Conservation (phyloP, 2,329 filamentous ascomycete species). For the Colletotrichum ledebouriae region DNA sequence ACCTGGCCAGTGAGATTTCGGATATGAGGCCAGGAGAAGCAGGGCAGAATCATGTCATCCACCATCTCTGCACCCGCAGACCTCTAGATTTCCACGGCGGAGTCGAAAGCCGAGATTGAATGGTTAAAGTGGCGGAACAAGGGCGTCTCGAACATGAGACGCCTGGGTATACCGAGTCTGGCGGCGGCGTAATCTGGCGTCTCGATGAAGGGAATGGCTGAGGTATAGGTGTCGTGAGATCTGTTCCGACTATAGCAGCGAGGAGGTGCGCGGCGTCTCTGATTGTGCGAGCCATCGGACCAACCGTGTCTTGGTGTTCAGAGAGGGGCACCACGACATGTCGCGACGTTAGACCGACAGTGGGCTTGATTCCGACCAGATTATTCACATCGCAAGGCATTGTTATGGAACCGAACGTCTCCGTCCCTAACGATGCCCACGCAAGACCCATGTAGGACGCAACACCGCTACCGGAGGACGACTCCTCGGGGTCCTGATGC, state of each 20-base stretch:
- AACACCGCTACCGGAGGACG: constrained; percentile 74
- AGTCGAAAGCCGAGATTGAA: constrained; percentile 65
- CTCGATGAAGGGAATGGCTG: constrained; percentile 63
- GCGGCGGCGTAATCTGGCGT: constrained; percentile 73
- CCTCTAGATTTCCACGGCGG: constrained; percentile 60
- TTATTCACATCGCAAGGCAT: constrained; percentile 68
- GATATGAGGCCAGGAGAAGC: constrained; percentile 49
- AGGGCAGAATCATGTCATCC: constrained; percentile 66
- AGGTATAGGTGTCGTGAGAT: constrained; percentile 75
- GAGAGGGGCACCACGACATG: constrained; percentile 76
- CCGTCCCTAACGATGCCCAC: constrained; percentile 56
- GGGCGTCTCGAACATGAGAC: constrained; percentile 55
- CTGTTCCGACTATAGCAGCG: constrained; percentile 72
- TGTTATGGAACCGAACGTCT: constrained; percentile 75
- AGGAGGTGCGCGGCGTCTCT: constrained; percentile 74
- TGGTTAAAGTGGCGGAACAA: constrained; percentile 7
- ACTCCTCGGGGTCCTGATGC: constrained; percentile 72
- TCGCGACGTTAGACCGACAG: constrained; percentile 74
- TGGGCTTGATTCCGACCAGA: constrained; percentile 77
- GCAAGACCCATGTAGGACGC: constrained; percentile 67
- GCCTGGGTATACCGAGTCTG: constrained; percentile 74
- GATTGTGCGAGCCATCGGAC: constrained; percentile 74
- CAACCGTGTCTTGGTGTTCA: constrained; percentile 74
- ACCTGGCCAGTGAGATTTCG: constrained; percentile 62
- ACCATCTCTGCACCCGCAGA: constrained; percentile 70